Base-by-base conservation (phyloP, 1,284 basidiomycete species). In the Apiotrichum laibachii region DNA sequence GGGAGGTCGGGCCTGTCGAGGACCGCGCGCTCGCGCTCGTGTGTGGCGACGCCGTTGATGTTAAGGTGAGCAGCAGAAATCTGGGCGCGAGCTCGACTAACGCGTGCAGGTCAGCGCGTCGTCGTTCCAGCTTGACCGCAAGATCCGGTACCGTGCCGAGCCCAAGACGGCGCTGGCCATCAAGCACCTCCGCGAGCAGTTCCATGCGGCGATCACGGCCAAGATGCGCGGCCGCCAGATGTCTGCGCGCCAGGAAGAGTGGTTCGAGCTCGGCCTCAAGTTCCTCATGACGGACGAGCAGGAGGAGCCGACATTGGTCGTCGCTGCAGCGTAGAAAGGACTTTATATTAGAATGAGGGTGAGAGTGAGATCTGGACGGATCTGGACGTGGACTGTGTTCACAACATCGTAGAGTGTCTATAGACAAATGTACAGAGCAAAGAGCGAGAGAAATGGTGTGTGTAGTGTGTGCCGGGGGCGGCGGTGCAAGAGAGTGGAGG, bases 1-100 rank as follows among this genome's bases (percentile, higher is more conserved):
- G 93, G 92, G 96, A 99, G 77, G 92, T 90, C 1, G 88, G 90
- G 1, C 89, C 92, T 1, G 85, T 92, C 6, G 89, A 96, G 61
- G 91, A 97, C 68, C 79, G 90, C 34, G 85, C 90, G 1, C 77
- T 99, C 49, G 75, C 92, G 19, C 80, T 98, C 26, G 80, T 98
- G 0, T 98, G 94, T 65, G 95, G 96, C 2, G 96, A 98, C 66
- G 54, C 61, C 13, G 82, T 85, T 15, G 95, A 99, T 63, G 88
- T 90, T 79, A 93, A 89, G 83, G 90, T 90, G 59, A 53, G 80
- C 50, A 31, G 9, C 42, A 33, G 31, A 34, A 16, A 37, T 18
- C 15, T 39, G 6, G 5, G 12, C 2, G 50, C 16, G 31, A 40
- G 31, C 34, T n/a, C 21, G 34, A 12, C 33, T 19, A 6, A 37